These are phyloP conservation scores for Heliamphora exappendiculata DNA, from an alignment of 148 eudicot species.

Conservation along the genomic window DNA sequence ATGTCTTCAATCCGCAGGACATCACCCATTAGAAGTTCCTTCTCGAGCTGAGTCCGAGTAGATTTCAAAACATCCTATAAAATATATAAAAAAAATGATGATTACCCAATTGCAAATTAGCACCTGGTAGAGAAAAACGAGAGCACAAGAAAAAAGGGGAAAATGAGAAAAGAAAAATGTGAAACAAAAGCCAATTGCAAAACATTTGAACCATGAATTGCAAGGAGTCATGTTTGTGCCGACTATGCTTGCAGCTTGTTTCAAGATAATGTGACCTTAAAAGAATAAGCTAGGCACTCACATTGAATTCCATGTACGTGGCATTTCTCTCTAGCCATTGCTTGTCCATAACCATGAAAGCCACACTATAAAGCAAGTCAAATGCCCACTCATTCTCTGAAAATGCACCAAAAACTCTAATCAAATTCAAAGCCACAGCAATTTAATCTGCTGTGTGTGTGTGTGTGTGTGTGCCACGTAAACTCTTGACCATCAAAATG, in stretches of 20 bases:
- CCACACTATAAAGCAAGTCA: constrained; percentile 78
- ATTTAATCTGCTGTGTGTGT: not conserved
- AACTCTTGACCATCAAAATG: not conserved
- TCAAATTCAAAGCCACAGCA: not conserved
- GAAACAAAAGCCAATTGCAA: no score
- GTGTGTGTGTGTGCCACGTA: not conserved
- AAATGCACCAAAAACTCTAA: constrained; percentile 9
- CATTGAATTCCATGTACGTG: constrained; percentile 84
- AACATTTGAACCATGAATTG: not conserved
- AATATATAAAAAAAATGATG: not conserved
- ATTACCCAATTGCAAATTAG: not conserved
- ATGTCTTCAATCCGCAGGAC: constrained; percentile 66
- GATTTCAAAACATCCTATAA: constrained; percentile 58
- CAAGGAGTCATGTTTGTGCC: not conserved
- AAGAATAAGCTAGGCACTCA: constrained; percentile 23
- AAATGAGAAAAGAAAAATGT: not conserved
- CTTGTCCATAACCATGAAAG: constrained; percentile 79
- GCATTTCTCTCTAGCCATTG: constrained; percentile 75
- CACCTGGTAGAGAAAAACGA: not conserved
- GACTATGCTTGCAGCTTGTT: not conserved
- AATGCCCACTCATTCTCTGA: constrained; percentile 87
- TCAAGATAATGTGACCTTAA: not conserved
- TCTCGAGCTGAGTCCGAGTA: constrained; percentile 64
- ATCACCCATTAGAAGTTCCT: constrained; percentile 66
- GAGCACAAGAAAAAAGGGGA: not conserved